Conservation (phyloP, 2,329 filamentous ascomycete genomes). For the Apiospora hydei region DNA sequence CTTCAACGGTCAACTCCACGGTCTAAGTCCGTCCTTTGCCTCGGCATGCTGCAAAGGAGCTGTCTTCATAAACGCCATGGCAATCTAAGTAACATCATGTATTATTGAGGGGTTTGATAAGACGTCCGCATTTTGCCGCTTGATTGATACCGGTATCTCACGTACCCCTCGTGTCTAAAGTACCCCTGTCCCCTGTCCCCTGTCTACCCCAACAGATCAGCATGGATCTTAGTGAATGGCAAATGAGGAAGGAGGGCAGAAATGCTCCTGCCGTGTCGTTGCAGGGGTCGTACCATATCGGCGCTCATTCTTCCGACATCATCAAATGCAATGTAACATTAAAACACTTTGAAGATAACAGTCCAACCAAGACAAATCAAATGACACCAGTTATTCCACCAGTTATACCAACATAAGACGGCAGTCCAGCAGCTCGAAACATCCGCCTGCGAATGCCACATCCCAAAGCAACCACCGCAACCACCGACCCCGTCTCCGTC, state of each 20-base stretch:
- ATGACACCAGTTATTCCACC: background rate
- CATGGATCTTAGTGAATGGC: background rate
- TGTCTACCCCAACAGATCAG: slow-evolving; percentile 13
- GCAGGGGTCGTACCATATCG: background rate
- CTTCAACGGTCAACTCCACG: background rate
- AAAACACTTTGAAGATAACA: background rate
- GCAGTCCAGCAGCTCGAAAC: background rate
- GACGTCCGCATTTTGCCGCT: slow-evolving; percentile 26
- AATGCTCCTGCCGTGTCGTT: background rate
- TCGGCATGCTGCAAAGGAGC: background rate
- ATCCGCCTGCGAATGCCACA: background rate
- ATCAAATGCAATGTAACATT: background rate
- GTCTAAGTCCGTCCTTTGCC: background rate
- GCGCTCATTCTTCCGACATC: background rate
- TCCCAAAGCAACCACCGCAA: background rate
- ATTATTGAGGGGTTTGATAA: slow-evolving; percentile 26
- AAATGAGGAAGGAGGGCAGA: slow-evolving; percentile 6
- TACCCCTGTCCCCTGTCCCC: background rate
- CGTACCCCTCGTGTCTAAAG: background rate
- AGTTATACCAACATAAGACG: background rate
- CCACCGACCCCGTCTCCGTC: background rate
- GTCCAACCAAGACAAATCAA: background rate
- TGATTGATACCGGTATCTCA: slow-evolving; percentile 30
- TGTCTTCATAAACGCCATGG: background rate
- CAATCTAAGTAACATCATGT: background rate